Percentiles rank a stretch among this genome's conserved stretches.
Evolutionary conservation across 768 basidiomycete genomes (phyloP).

Genomic region (Paxillus ammoniavirescens): DNA sequence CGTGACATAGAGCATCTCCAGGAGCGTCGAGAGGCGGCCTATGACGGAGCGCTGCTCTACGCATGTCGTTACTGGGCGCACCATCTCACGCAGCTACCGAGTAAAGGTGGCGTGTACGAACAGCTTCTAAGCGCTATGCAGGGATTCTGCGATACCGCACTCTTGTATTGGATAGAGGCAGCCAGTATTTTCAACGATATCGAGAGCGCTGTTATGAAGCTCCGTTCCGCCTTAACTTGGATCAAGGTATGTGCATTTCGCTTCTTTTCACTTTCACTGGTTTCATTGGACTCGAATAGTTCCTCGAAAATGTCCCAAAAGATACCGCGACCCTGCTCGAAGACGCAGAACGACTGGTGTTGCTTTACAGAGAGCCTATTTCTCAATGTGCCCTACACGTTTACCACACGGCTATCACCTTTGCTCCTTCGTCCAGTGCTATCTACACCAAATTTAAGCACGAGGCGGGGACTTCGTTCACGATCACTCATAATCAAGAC

Average conservation of each 20-base stretch:
- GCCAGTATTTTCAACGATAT: conserved; percentile 18
- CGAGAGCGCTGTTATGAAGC: conserved; percentile 14
- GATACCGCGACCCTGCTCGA: conserved; percentile 9
- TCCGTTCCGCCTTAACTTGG: conserved; percentile 14
- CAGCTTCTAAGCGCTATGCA: conserved; percentile 8
- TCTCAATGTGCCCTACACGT: conserved; percentile 21
- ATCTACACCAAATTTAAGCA: conserved; percentile 10
- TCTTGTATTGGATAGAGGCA: conserved; percentile 19
- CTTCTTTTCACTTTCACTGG: background rate
- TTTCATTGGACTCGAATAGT: background rate
- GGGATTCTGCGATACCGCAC: conserved; percentile 10
- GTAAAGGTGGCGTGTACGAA: conserved; percentile 5
- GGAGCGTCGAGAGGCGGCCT: conserved; percentile 3
- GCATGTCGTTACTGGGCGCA: conserved; percentile 20
- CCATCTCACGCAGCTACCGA: conserved; percentile 14
- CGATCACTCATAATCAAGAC: background rate
- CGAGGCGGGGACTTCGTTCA: conserved; percentile 1
- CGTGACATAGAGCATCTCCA: conserved; percentile 11
- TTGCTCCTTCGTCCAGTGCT: background rate
- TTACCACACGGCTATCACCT: conserved; percentile 9
- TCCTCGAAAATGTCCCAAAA: background rate
- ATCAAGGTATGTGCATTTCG: conserved; percentile 6
- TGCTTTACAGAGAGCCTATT: conserved; percentile 19
- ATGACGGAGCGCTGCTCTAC: conserved; percentile 13
- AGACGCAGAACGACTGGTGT: conserved; percentile 18